Base-by-base conservation (phyloP, 2,329 filamentous ascomycete genomes). In the Penicillium sp. region DNA sequence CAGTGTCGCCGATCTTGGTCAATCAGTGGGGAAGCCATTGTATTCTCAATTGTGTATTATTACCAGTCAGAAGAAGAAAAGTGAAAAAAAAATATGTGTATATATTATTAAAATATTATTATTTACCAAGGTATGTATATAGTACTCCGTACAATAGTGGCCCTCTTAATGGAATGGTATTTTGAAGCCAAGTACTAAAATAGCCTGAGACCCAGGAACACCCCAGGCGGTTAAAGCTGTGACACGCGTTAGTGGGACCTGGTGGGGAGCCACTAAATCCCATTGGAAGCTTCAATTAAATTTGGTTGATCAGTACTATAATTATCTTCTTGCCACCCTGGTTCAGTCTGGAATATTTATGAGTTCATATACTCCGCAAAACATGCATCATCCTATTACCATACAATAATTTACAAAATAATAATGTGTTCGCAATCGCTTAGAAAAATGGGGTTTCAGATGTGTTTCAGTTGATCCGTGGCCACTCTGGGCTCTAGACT, bases 211-310 rank as follows among this genome's bases (percentile, higher is more conserved):
- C 46, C 46, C 49, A 33, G 21, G 21, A 27, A 21, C 12, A 52
- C 19, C 27, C 50, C 48, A 56, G 43, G 42, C n/a, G 23, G 43
- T 43, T 49, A 49, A 48, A 46, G 37, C 37, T 27, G 65, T 71
- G 70, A 73, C 71, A 72, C 71, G 71, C 70, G 69, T 73, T 72
- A 56, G 70, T 72, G 71, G 71, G 61, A 43, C 65, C 2, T 17
- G 33, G 62, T 62, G 64, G 64, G 47, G 62, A 55, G n/a, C 46
- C 8, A 5, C 17, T 17, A 23, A 47, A 58, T 62, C 60, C 61
- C 51, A 66, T 64, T 65, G 61, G 65, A 60, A 61, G 57, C 35
- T 37, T 51, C 41, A 33, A 15, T 33, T 3, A 6, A 6, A 33
- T 33, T 33, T 12, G 13, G 31, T 13, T 33, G 31, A 33, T 33